Conservation (phyloP, 148 eudicot species). For the Linanthus parryae region DNA sequence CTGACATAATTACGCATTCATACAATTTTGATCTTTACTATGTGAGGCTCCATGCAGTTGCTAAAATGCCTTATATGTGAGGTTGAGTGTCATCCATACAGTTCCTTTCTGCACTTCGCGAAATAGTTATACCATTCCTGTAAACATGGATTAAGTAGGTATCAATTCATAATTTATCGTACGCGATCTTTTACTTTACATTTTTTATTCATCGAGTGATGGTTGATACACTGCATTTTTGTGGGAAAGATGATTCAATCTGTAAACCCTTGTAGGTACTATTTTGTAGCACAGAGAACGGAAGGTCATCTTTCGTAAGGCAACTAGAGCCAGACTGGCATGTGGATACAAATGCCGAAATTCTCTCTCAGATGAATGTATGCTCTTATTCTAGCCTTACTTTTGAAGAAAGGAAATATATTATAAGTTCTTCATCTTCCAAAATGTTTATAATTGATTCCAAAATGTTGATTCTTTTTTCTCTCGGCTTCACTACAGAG, state of each 20-base stretch:
- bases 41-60: too few relatives aligned
- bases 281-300: slow-evolving; percentile 4
- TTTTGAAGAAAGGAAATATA: neutral
- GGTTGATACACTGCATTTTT: neutral
- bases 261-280: neutral
- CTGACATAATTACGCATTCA: too few relatives aligned
- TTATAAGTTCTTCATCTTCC: neutral
- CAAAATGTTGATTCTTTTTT: neutral
- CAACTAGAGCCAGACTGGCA: slow-evolving; percentile 4
- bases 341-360: neutral
- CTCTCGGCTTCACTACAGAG: neutral
- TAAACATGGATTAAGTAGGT: too few relatives aligned
- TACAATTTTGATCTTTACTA: too few relatives aligned
- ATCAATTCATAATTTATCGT: too few relatives aligned
- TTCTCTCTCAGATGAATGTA: slow-evolving; percentile 1
- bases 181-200: too few relatives aligned
- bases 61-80: too few relatives aligned
- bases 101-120: too few relatives aligned
- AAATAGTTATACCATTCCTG: too few relatives aligned
- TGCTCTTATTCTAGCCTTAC: neutral
- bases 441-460: neutral
- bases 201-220: neutral
- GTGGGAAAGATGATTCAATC: neutral
- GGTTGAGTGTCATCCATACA: too few relatives aligned
- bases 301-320: slow-evolving; percentile 1